Conservation (phyloP, 352 stramenopile species). For the Globisporangium cylindrosporum region DNA sequence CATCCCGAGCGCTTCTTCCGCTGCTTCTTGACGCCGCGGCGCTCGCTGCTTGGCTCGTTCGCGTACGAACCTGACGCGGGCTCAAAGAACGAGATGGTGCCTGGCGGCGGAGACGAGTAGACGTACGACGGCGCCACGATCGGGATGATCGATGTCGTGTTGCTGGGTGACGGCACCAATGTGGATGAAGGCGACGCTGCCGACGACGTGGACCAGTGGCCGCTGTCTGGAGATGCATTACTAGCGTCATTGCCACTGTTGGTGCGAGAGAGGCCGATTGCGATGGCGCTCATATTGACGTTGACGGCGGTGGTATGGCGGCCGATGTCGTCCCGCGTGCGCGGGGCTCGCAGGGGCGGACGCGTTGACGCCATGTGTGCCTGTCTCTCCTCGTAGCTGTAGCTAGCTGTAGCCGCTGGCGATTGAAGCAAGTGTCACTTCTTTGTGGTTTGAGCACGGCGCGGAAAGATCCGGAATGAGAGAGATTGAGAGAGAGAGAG, state of each 20-base stretch:
- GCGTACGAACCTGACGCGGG: slow-evolving; percentile 4
- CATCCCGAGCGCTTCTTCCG: slow-evolving; percentile 9
- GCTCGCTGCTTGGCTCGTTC: slow-evolving; percentile 27
- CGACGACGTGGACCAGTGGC: slow-evolving; percentile 6
- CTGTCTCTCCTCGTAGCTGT: background rate
- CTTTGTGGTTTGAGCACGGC: slow-evolving; percentile 8
- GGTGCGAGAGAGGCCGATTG: background rate
- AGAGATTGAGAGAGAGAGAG: slow-evolving; percentile 16
- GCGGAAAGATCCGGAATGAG: slow-evolving; percentile 29
- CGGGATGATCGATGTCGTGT: slow-evolving; percentile 11
- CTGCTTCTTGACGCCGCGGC: slow-evolving; percentile 24
- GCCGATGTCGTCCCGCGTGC: slow-evolving; percentile 2
- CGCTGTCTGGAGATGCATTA: background rate
- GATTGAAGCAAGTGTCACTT: background rate
- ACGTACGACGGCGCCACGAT: slow-evolving; percentile 7
- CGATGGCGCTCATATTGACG: background rate
- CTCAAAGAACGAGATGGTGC: slow-evolving; percentile 16
- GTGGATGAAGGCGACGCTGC: background rate
- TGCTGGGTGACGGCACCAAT: background rate
- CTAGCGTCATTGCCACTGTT: background rate
- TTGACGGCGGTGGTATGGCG: background rate
- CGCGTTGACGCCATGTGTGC: background rate
- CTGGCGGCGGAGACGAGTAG: background rate
- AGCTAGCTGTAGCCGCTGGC: too few relatives aligned
- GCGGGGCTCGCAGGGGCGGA: background rate